Percentiles rank a stretch among this genome's conserved stretches.
Conservation (phyloP, 768 basidiomycete species). For the Suillus subluteus region DNA sequence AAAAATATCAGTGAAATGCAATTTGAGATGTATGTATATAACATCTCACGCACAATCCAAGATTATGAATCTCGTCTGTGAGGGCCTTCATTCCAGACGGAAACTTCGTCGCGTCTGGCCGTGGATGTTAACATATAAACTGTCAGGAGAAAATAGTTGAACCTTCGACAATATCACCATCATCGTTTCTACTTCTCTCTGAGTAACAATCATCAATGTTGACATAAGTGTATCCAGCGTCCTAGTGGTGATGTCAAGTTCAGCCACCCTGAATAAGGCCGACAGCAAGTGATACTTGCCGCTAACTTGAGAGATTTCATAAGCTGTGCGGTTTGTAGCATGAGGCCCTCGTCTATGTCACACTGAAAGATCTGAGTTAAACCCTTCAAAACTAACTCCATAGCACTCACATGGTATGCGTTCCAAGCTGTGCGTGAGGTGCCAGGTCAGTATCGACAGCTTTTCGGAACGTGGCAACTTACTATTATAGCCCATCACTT, state of each 20-base stretch:
- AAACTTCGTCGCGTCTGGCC: slow-evolving; percentile 51
- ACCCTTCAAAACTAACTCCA: neutral
- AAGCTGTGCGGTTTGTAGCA: slow-evolving; percentile 51
- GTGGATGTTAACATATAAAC: neutral
- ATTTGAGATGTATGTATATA: neutral
- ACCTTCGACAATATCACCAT: slow-evolving; percentile 64
- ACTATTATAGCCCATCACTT: slow-evolving; percentile 72
- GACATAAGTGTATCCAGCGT: slow-evolving; percentile 59
- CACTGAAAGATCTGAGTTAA: slow-evolving; percentile 43
- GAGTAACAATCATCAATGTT: slow-evolving; percentile 72
- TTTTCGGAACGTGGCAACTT: slow-evolving; percentile 21
- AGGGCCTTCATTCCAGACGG: slow-evolving; percentile 61
- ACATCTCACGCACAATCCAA: slow-evolving; percentile 55
- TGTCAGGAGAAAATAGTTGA: neutral
- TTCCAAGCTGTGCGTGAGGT: slow-evolving; percentile 57
- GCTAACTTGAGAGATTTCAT: slow-evolving; percentile 56
- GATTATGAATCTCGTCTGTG: slow-evolving; percentile 55
- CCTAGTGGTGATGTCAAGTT: slow-evolving; percentile 37
- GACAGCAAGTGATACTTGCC: slow-evolving; percentile 36
- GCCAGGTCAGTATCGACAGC: slow-evolving; percentile 14
- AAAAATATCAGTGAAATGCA: neutral
- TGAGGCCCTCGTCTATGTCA: slow-evolving; percentile 56
- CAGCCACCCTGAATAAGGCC: neutral
- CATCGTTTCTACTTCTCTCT: slow-evolving; percentile 52
- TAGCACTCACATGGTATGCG: slow-evolving; percentile 56